A percentile compares a stretch with the other conserved stretches of the same genome.
phyloP scores from a whole-genome alignment of 331 rosid genomes.

The Dryas integrifolia region DNA sequence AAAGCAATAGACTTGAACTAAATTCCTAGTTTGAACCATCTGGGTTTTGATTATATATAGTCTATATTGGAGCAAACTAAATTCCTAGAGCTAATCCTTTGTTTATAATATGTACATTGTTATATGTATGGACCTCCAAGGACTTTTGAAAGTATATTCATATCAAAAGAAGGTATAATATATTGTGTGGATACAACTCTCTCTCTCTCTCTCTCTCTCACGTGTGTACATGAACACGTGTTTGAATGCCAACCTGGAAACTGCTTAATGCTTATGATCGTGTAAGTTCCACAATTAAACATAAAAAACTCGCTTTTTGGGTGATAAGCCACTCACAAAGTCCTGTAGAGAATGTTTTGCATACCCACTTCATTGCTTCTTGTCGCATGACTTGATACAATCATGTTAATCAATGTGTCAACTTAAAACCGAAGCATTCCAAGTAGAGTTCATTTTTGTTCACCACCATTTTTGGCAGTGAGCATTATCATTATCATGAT shows the following conservation, averaged over 20 bases:
- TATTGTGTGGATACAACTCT: conserved; percentile 25
- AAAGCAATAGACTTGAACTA: conserved; percentile 60
- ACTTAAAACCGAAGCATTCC: background rate
- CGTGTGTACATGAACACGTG: background rate
- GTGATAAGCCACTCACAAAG: too few species aligned
- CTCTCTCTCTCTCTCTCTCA: background rate
- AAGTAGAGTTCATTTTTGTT: background rate
- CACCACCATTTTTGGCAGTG: too few species aligned
- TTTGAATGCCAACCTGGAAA: background rate
- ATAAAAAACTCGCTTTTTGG: background rate
- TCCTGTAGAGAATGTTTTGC: background rate
- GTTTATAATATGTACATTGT: conserved; percentile 50
- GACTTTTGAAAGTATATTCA: conserved; percentile 39
- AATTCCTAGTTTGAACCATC: conserved; percentile 25
- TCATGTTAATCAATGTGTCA: conserved; percentile 8
- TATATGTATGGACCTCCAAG: conserved; percentile 32
- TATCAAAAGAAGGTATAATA: conserved; percentile 35
- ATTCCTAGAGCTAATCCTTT: conserved; percentile 26
- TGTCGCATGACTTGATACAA: conserved; percentile 1
- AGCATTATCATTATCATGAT: too few species aligned
- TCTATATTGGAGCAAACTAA: conserved; percentile 25
- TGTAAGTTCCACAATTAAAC: background rate
- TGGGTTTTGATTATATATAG: conserved; percentile 28
- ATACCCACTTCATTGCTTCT: background rate
- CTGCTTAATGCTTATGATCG: background rate